Conservation (phyloP, 495 filamentous ascomycete genomes). For the Tuber magnatum region DNA sequence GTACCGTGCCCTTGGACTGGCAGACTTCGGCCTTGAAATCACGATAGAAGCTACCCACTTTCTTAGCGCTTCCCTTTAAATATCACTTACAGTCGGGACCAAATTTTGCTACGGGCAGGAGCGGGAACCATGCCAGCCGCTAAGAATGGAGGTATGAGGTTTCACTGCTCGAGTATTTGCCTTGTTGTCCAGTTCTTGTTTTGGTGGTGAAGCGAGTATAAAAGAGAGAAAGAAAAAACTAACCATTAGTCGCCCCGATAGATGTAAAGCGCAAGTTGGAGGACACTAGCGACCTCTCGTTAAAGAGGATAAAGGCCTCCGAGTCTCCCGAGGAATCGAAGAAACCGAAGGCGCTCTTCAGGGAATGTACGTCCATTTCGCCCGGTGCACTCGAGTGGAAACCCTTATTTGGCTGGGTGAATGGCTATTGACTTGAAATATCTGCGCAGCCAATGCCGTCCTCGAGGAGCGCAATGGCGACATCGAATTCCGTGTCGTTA, state of each 20-base stretch:
- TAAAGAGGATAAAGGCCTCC: conserved; percentile 34
- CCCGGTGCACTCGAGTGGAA: not conserved
- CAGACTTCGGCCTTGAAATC: not conserved
- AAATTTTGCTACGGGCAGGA: not conserved
- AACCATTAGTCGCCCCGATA: not conserved
- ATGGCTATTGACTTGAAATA: not conserved
- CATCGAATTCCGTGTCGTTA: conserved; percentile 95
- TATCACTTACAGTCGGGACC: not conserved
- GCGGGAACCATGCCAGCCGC: not conserved
- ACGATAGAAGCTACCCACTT: not conserved
- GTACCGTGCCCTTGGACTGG: too few relatives aligned
- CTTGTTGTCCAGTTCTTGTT: not conserved
- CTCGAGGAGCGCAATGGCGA: conserved; percentile 90
- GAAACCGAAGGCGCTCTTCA: conserved; percentile 37
- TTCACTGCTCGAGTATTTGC: not conserved
- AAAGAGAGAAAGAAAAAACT: not conserved
- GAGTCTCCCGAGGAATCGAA: conserved; percentile 36
- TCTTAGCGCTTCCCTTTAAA: not conserved
- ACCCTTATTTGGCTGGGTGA: not conserved
- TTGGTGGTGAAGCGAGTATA: not conserved
- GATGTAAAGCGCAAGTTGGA: conserved; percentile 40
- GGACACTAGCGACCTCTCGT: conserved; percentile 29
- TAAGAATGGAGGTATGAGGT: conserved; percentile 1
- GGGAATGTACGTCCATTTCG: conserved; percentile 32
- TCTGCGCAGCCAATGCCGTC: conserved; percentile 52